phyloP scores from a whole-genome alignment of 352 stramenopile species.

The Pythium diclinum region DNA sequence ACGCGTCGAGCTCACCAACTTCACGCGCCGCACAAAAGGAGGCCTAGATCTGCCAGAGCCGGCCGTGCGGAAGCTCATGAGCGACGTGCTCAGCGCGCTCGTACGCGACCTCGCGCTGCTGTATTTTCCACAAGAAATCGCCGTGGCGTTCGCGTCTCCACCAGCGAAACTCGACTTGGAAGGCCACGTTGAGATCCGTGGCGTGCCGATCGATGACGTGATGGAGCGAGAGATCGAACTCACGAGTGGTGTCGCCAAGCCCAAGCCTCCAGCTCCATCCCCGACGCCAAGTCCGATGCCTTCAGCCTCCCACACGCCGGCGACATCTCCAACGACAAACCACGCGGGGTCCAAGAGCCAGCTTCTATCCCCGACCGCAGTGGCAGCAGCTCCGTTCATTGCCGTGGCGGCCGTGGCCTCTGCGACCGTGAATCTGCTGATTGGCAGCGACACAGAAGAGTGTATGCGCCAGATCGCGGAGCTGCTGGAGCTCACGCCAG shows the following conservation, averaged over 20 bases:
- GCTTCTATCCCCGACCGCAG: constrained; percentile 12
- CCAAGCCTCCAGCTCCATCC: not conserved
- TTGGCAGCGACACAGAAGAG: constrained; percentile 36
- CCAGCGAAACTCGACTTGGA: constrained; percentile 60
- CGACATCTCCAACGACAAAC: constrained; percentile 21
- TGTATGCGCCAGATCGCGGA: constrained; percentile 50
- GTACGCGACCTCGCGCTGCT: constrained; percentile 54
- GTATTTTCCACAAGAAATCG: constrained; percentile 69
- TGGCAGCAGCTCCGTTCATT: constrained; percentile 8
- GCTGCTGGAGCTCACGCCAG: constrained; percentile 40
- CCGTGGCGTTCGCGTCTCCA: constrained; percentile 47
- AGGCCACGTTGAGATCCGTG: constrained; percentile 50
- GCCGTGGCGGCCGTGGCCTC: constrained; percentile 29
- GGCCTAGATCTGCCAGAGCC: constrained; percentile 67
- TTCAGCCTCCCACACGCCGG: constrained; percentile 1
- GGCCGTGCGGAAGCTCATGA: constrained; percentile 69
- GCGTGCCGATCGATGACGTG: constrained; percentile 52
- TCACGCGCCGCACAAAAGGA: constrained; percentile 58
- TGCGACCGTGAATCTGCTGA: constrained; percentile 41
- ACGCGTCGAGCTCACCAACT: constrained; percentile 64
- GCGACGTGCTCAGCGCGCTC: constrained; percentile 57
- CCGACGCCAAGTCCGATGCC: constrained; percentile 7
- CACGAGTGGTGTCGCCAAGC: not conserved
- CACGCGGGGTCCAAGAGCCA: not conserved
- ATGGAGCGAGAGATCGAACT: constrained; percentile 50